phyloP scores from a whole-genome alignment of 108 stramenopile species.

The Chaetoceros muelleri region DNA sequence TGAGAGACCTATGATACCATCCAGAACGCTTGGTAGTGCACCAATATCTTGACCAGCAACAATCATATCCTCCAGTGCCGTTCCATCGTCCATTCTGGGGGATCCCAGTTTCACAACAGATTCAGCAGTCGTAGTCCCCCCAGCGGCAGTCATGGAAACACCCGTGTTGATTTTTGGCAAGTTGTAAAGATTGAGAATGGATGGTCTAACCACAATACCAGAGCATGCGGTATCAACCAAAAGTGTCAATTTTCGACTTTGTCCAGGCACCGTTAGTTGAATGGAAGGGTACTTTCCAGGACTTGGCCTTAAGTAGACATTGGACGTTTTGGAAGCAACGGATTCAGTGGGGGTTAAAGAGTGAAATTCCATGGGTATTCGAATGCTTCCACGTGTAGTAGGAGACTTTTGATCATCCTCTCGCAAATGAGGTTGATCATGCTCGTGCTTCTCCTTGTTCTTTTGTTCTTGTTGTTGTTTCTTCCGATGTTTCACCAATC shows the following conservation, averaged over 20 bases:
- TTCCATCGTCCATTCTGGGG: constrained; percentile 10
- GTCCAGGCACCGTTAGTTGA: constrained; percentile 14
- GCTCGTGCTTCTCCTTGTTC: constrained; percentile 14
- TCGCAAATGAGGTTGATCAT: too few relatives aligned
- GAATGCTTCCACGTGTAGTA: not conserved
- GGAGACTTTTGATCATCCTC: not conserved
- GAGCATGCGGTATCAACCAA: constrained; percentile 77
- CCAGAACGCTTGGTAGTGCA: constrained; percentile 45
- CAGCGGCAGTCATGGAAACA: constrained; percentile 62
- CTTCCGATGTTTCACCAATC: constrained; percentile 22
- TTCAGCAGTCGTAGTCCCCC: constrained; percentile 23
- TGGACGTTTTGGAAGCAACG: constrained; percentile 30
- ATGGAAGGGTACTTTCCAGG: constrained; percentile 48
- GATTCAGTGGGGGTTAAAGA: constrained; percentile 26
- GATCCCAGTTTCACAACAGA: constrained; percentile 1
- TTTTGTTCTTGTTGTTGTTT: constrained; percentile 6
- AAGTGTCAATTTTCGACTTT: constrained; percentile 21
- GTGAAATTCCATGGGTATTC: constrained; percentile 18
- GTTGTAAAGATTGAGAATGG: constrained; percentile 27
- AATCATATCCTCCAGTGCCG: constrained; percentile 24
- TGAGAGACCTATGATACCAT: constrained; percentile 74
- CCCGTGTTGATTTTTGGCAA: constrained; percentile 23
- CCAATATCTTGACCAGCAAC: constrained; percentile 69
- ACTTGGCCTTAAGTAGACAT: constrained; percentile 26
- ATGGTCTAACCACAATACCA: constrained; percentile 54